Conservation (phyloP, 2,329 filamentous ascomycete species). For the Helminthosporium solani region DNA sequence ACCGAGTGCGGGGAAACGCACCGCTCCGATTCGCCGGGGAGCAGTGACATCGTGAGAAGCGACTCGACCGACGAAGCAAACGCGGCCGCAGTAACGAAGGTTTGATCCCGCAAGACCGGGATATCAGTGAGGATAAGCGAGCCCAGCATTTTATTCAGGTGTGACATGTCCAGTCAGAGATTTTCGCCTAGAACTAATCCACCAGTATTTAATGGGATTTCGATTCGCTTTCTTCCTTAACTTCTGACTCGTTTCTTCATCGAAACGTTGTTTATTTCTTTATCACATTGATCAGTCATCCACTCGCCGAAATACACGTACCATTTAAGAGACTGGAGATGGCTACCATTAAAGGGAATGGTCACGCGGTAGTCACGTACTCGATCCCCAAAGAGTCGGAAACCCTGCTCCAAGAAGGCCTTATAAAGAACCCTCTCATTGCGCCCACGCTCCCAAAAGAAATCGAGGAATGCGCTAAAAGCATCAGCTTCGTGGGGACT, state of each 20-base stretch:
- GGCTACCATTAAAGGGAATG: slow-evolving; percentile 11
- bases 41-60: slow-evolving; percentile 13
- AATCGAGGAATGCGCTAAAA: slow-evolving; percentile 36
- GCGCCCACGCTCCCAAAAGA: slow-evolving; percentile 39
- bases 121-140: no score
- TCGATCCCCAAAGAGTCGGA: slow-evolving; percentile 31
- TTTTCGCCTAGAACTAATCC: no score
- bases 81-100: not conserved
- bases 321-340: not conserved
- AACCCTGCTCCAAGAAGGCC: slow-evolving; percentile 39
- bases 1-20: slow-evolving; percentile 11
- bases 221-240: no score
- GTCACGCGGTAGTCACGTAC: slow-evolving; percentile 16
- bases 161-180: no score
- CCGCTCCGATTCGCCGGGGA: slow-evolving; percentile 19
- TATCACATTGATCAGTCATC: no score
- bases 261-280: no score
- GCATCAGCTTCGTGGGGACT: slow-evolving; percentile 48
- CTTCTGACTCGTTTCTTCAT: no score
- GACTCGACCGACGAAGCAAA: slow-evolving; percentile 26
- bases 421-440: slow-evolving; percentile 48
- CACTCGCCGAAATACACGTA: no score
- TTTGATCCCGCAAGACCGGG: no score
- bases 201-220: no score
- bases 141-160: no score